Percentiles rank a stretch among this genome's conserved stretches.
Evolutionary conservation across 306 rosid species (phyloP).

Genomic region (Inga laurina): DNA sequence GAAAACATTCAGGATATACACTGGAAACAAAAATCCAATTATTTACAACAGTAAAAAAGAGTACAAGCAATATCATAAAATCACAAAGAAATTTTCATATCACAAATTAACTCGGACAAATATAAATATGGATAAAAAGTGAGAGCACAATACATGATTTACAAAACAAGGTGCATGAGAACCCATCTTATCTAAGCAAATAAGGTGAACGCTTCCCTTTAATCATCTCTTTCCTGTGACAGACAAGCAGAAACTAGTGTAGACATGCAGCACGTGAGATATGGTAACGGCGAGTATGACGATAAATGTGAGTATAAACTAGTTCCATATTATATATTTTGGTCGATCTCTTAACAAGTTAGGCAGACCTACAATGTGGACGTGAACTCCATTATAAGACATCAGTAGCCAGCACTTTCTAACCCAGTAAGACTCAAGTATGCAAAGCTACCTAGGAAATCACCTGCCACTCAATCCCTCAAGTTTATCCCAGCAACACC

Average conservation of each 20-base stretch:
- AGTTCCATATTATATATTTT: background rate
- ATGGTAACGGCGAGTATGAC: background rate
- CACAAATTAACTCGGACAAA: background rate
- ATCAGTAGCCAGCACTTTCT: background rate
- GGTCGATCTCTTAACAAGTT: background rate
- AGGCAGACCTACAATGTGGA: background rate
- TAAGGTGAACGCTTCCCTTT: background rate
- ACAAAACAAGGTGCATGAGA: background rate
- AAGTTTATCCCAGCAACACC: background rate
- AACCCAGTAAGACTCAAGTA: background rate
- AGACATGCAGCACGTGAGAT: background rate
- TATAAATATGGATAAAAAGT: background rate
- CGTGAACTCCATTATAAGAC: background rate
- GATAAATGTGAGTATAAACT: background rate
- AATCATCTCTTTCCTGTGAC: background rate
- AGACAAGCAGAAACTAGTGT: background rate
- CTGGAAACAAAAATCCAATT: constrained; percentile 10
- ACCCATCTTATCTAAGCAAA: background rate
- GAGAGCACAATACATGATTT: background rate
- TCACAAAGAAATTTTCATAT: background rate
- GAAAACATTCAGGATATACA: background rate
- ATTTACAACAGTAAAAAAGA: background rate
- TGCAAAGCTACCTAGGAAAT: background rate
- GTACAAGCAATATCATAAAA: background rate
- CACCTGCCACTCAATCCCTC: background rate